A percentile compares a stretch with the other conserved stretches of the same genome.
phyloP scores from a whole-genome alignment of 371 early-diverging fungal species.

The Syncephalis plumigaleata region DNA sequence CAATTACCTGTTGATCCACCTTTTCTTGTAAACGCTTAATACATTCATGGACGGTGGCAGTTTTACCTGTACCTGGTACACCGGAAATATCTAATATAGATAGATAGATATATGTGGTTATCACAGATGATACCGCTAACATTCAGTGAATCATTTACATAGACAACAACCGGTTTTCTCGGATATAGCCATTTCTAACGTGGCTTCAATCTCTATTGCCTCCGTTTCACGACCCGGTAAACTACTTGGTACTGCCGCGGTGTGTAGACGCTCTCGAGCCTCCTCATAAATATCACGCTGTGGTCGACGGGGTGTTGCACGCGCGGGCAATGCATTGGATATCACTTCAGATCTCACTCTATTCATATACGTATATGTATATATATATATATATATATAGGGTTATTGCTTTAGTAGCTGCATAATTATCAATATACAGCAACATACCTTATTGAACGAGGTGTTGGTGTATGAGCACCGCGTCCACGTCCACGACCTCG shows the following conservation, averaged over 20 bases:
- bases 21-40: constrained; percentile 53
- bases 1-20: constrained; percentile 37
- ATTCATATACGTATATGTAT: not conserved
- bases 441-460: too few species aligned
- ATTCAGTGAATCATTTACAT: constrained; percentile 36
- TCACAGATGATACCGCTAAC: not conserved
- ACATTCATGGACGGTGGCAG: constrained; percentile 83
- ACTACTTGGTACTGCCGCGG: constrained; percentile 70
- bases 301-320: too few species aligned
- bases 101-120: not conserved
- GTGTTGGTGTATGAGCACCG: too few species aligned
- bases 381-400: too few species aligned
- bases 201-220: constrained; percentile 53
- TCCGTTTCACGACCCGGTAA: constrained; percentile 87
- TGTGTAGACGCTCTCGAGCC: constrained; percentile 68
- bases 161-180: constrained; percentile 68
- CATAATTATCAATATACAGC: too few species aligned
- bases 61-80: constrained; percentile 97
- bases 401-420: too few species aligned
- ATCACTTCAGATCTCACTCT: too few species aligned
- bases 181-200: constrained; percentile 51
- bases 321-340: too few species aligned
- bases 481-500: too few species aligned
- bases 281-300: constrained; percentile 20
- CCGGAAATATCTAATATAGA: constrained; percentile 91